These are phyloP conservation scores for Haematococcus sp. DNA, from an alignment of 139 green algal genomes.

Conservation along the genomic window DNA sequence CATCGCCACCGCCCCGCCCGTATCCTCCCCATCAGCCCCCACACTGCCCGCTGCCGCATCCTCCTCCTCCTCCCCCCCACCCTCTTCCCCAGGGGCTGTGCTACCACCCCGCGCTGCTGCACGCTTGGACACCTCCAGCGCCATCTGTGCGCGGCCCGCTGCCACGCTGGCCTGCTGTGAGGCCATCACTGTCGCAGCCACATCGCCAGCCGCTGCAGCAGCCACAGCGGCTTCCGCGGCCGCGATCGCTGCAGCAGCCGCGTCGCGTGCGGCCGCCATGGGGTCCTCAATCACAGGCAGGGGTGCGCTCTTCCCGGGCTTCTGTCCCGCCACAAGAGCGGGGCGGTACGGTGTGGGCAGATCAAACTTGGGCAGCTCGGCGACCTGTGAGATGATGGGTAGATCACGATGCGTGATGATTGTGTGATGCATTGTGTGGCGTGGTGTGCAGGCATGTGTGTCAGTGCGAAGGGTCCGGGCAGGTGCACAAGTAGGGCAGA, in stretches of 20 bases:
- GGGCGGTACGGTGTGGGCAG: constrained; percentile 2
- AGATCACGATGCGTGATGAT: too few relatives aligned
- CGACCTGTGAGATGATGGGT: constrained; percentile 10
- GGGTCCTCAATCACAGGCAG: background rate
- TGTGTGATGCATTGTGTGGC: too few relatives aligned
- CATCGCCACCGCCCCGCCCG: background rate
- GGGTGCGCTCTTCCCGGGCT: too few relatives aligned
- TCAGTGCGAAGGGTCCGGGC: background rate
- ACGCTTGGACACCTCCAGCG: constrained; percentile 3
- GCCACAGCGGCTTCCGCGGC: background rate
- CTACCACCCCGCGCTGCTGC: background rate
- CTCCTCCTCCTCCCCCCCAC: background rate
- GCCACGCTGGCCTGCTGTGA: too few relatives aligned
- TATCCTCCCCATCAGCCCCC: background rate
- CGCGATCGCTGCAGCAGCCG: background rate
- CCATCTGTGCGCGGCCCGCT: background rate
- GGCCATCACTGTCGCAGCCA: background rate
- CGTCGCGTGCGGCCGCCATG: constrained; percentile 1
- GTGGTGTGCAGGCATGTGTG: too few relatives aligned
- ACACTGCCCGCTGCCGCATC: background rate
- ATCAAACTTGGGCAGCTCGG: constrained; percentile 20
- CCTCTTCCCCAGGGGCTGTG: background rate
- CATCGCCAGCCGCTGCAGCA: background rate
- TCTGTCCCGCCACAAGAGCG: too few relatives aligned
- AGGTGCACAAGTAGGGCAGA: background rate